phyloP scores from a whole-genome alignment of 2,329 filamentous ascomycete genomes.

The Apiospora pterosperma region DNA sequence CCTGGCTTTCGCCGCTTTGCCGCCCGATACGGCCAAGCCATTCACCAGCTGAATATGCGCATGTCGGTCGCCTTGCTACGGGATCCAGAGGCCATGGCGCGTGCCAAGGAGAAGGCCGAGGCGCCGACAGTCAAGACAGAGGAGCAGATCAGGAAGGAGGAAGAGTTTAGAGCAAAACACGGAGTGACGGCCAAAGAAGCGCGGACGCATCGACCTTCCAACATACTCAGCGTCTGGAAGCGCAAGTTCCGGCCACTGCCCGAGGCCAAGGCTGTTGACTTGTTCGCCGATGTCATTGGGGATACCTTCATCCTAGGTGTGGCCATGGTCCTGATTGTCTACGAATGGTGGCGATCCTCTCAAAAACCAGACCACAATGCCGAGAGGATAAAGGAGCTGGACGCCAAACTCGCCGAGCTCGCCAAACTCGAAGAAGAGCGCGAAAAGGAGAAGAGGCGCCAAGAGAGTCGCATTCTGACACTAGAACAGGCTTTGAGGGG shows the following conservation, averaged over 20 bases:
- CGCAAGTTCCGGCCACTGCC: conserved; percentile 62
- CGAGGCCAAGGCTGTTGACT: conserved; percentile 61
- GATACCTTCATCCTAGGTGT: conserved; percentile 62
- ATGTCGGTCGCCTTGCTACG: conserved; percentile 57
- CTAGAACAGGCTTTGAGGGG: conserved; percentile 52
- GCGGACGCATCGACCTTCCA: conserved; percentile 16
- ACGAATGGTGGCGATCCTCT: conserved; percentile 58
- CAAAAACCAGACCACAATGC: conserved; percentile 58
- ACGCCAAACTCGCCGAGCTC: conserved; percentile 34
- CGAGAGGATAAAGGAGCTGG: conserved; percentile 50
- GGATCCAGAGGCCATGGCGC: conserved; percentile 53
- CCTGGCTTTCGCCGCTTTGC: conserved; percentile 57
- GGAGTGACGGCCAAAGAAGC: conserved; percentile 30
- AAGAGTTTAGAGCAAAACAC: conserved; percentile 41
- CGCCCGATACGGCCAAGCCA: conserved; percentile 58
- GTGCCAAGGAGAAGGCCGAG: conserved; percentile 60
- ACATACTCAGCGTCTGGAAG: conserved; percentile 53
- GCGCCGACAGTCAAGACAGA: conserved; percentile 63
- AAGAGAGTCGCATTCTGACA: conserved; percentile 43
- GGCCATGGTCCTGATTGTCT: conserved; percentile 54
- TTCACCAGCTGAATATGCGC: conserved; percentile 67
- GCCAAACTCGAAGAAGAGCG: conserved; percentile 51
- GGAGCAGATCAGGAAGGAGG: conserved; percentile 55
- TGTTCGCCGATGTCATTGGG: conserved; percentile 64
- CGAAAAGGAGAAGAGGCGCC: conserved; percentile 42